Base-by-base conservation (phyloP, 495 filamentous ascomycete species). In the Hypoxylon cercidicola region DNA sequence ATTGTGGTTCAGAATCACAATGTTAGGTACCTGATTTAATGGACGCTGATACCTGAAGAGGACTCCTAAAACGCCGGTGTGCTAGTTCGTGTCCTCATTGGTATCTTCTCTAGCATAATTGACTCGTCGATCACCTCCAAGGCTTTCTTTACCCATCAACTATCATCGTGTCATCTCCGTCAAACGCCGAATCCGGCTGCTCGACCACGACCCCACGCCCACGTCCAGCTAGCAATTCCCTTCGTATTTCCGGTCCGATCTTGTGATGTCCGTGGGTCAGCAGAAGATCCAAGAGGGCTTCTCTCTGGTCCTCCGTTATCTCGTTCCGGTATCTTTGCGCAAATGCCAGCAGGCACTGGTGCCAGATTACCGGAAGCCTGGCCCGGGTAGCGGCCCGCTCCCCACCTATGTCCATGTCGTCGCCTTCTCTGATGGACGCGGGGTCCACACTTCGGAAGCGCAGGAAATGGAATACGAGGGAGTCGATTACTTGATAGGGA, bases 141-240 rank as follows among this genome's bases (percentile, higher is more conserved):
- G 11, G 25, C 8, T 21, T 23, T 47, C 9, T 25, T 62, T 18
- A 72, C 12, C 55, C 32, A 69, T 86, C 83, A 55, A 87, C 69
- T 78, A 91, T 81, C 92, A 96, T 97, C 18, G 92, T 96, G 77
- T 97, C 93, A 78, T 97, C 94, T n/a, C 93, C 94, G 56, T 86
- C 87, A 30, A 77, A 77, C 0, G 75, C 72, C 16, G 69, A 74
- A 34, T 74, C 79, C 3, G 74, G 66, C 45, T 91, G 88, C 46
- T 89, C 75, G 10, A 87, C 79, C 40, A 76, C 75, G 6, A 94
- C 86, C 20, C 95, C 95, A 64, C 96, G 84, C 10, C 93, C 95
- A 73, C 95, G 85, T 9, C 95, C 95, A 40, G 91, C 93, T 35
- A 98, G 75, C 63, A 99, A 75, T 77, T 99, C 94, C 69, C 94